A percentile compares a stretch with the other conserved stretches of the same genome.
Conservation (phyloP, 2,329 filamentous ascomycete species). For the Aureobasidium vineae region DNA sequence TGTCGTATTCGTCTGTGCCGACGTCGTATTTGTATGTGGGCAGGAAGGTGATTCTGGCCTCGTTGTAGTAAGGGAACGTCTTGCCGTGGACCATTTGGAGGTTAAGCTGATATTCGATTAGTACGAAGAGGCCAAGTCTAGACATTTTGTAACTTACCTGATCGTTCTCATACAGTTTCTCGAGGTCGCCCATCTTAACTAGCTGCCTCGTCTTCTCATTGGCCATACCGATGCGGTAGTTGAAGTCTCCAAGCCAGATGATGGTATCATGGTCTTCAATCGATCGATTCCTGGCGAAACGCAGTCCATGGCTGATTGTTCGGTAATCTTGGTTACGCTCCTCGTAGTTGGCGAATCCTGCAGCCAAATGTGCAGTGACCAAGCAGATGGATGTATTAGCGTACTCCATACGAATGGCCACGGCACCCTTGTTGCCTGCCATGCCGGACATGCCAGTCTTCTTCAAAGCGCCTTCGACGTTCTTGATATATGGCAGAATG, state of each 20-base stretch:
- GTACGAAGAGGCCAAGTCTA: background rate
- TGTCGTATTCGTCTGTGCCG: conserved; percentile 85
- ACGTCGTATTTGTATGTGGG: conserved; percentile 97
- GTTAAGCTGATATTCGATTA: conserved; percentile 60
- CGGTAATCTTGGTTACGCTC: conserved; percentile 91
- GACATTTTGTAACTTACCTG: conserved; percentile 48
- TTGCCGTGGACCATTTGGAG: conserved; percentile 93
- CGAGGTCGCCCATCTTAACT: conserved; percentile 69
- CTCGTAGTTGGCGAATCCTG: conserved; percentile 94
- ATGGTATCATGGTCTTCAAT: conserved; percentile 92
- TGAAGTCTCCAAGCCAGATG: conserved; percentile 97
- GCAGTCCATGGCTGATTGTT: conserved; percentile 80
- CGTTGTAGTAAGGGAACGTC: conserved; percentile 88
- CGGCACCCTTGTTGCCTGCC: conserved; percentile 96
- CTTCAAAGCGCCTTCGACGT: conserved; percentile 93
- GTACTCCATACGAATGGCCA: conserved; percentile 93
- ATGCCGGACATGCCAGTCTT: conserved; percentile 95
- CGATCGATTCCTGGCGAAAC: conserved; percentile 84
- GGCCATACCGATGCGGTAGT: conserved; percentile 87
- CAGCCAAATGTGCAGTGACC: conserved; percentile 92
- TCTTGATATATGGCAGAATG: conserved; percentile 78
- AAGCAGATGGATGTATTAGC: conserved; percentile 92
- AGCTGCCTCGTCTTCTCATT: conserved; percentile 75
- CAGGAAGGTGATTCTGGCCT: conserved; percentile 80
- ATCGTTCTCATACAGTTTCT: conserved; percentile 83